Base-by-base conservation (phyloP, 1,284 basidiomycete species). In the Naganishia cerealis region DNA sequence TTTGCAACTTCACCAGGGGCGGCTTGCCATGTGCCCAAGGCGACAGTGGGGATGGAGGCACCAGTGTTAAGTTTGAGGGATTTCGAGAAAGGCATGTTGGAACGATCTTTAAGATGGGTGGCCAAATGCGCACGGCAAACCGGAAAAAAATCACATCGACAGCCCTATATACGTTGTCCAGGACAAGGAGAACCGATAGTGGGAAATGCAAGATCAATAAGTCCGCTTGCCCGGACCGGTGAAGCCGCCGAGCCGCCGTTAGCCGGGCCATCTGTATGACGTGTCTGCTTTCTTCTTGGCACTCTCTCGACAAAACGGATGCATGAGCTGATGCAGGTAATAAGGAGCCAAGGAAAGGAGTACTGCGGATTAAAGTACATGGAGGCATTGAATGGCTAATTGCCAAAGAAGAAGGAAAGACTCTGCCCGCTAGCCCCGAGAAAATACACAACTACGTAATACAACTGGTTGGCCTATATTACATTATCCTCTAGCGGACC, bases 1-100 rank as follows among this genome's bases (percentile, higher is more conserved):
- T 79, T 78, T 67, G 77, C 75, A 72, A 81, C 80, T 70, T 81
- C 76, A 71, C 80, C 80, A 62, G 76, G 76, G 57, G 75, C 76
- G 63, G 48, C 62, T 55, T 80, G 73, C 72, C 65, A 69, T 57
- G 66, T 66, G 40, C 67, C 63, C 43, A 57, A 57, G 24, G 57
- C 61, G 62, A 65, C 65, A 16, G 53, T 68, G 33, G 53, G 55
- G 57, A 67, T 69, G 29, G 48, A 38, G 21, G 68, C 68, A 12
- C 68, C 68, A 21, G 68, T 69, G 50, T 69, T 69, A 50, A 69
- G 65, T 24, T 58, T 69, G 50, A 69, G 61, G 50, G 61, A 54
- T n/a, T 63, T 54, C 1, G 61, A 63, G 16, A 54, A 63, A 18
- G 61, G 38, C 61, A 63, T 63, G 5, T 33, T 54, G 12, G 39